These are phyloP conservation scores for Pythium periplocum DNA, from an alignment of 352 stramenopile species.

Conservation along the genomic window DNA sequence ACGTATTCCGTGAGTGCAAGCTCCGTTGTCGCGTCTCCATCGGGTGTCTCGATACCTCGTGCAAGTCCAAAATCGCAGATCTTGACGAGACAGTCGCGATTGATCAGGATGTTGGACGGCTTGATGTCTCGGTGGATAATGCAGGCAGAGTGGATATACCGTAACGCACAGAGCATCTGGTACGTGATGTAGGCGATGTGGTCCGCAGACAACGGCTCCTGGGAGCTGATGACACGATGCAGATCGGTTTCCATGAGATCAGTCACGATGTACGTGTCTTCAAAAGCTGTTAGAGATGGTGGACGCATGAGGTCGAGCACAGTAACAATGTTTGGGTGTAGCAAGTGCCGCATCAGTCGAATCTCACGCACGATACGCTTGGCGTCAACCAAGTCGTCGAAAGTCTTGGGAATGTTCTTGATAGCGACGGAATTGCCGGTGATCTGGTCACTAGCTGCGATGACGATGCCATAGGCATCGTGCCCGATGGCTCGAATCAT, in stretches of 20 bases:
- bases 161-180: conserved; percentile 71
- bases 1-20: conserved; percentile 88
- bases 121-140: conserved; percentile 93
- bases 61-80: conserved; percentile 89
- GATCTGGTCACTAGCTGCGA: conserved; percentile 75
- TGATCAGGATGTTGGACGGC: conserved; percentile 95
- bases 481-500: conserved; percentile 79
- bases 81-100: conserved; percentile 86
- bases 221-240: conserved; percentile 77
- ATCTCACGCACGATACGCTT: conserved; percentile 85
- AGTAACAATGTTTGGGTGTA: conserved; percentile 66
- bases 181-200: conserved; percentile 85
- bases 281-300: conserved; percentile 60
- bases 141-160: conserved; percentile 84
- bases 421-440: conserved; percentile 80
- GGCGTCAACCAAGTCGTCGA: conserved; percentile 78
- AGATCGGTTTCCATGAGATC: too few species aligned
- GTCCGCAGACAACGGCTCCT: conserved; percentile 58
- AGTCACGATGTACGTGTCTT: conserved; percentile 87
- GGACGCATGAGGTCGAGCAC: conserved; percentile 74
- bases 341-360: conserved; percentile 73
- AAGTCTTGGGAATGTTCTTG: conserved; percentile 84
- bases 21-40: conserved; percentile 33
- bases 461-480: conserved; percentile 74
- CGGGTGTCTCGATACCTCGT: conserved; percentile 53